Evolutionary conservation across 192 early-diverging fungal genomes (phyloP).

Genomic region (Umbelopsis isabellina): DNA sequence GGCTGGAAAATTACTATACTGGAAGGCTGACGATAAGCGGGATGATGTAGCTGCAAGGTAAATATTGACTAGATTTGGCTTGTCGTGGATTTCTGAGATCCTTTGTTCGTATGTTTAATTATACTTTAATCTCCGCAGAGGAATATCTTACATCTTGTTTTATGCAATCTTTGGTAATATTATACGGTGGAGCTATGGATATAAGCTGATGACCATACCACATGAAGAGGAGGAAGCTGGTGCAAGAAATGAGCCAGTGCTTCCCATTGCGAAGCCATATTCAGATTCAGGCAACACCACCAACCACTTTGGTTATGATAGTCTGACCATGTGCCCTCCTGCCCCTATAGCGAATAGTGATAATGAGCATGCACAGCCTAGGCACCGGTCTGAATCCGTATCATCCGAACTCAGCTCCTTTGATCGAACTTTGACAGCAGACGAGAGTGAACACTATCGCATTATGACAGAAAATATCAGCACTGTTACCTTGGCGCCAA

Average conservation of each 20-base stretch:
- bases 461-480: constrained; percentile 1
- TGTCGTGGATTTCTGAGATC: not conserved
- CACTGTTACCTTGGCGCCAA: constrained; percentile 3
- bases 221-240: constrained; percentile 13
- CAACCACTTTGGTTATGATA: constrained; percentile 12
- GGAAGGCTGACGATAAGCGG: constrained; percentile 47
- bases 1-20: constrained; percentile 47
- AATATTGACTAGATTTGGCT: not conserved
- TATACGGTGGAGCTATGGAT: constrained; percentile 82
- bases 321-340: constrained; percentile 7
- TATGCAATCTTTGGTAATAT: constrained; percentile 83
- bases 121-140: constrained; percentile 45
- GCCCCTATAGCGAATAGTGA: not conserved
- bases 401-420: constrained; percentile 8
- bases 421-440: constrained; percentile 3
- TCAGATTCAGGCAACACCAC: not conserved
- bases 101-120: not conserved
- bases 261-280: not conserved
- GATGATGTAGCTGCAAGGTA: constrained; percentile 55
- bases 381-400: not conserved
- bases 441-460: constrained; percentile 1
- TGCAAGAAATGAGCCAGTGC: not conserved
- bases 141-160: constrained; percentile 79
- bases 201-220: constrained; percentile 50
- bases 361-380: not conserved